Evolutionary conservation across 2,329 filamentous ascomycete species (phyloP), one percentile per base, ranked within the genome.

Genomic region (Colletotrichum truncatum): DNA sequence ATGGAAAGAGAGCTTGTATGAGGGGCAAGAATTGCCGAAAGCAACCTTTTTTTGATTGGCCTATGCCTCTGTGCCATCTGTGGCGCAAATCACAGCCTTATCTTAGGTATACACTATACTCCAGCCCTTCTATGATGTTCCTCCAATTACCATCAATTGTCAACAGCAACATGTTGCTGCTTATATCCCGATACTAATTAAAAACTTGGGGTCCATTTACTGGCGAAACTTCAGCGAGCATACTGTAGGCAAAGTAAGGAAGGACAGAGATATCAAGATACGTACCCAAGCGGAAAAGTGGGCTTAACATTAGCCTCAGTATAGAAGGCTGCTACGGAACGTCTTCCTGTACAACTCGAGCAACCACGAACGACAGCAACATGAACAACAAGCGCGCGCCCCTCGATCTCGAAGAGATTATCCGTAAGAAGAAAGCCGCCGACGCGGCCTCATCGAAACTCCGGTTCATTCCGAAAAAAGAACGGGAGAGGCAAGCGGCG

Each of bases 371-470:
- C 36, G 34, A 49, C 14, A n/a, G n/a, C 28, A 14, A 55, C 12
- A 66, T 54, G 34, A 63, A 26, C 14, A 39, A 30, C 55, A 61
- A 54, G 11, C 43, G 41, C 67, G 73, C 74, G 6, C 92, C 92
- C 8, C 82, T 97, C 49, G 94, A 93, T 74, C 90, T 97, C 61
- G 94, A 97, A 77, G 92, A 97, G 71, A 86, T 97, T 4, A 80
- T 97, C 21, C 88, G 89, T 70, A 91, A 94, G 80, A 97, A 97
- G 84, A 93, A 92, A 74, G 93, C 93, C 67, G 91, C 92, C 26
- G 93, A 96, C 78, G 92, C 91, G 34, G 93, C 91, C 14, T 91
- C 93, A 9, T 87, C 93, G 59, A 97, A 96, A 84, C 94, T 94
- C 5, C 94, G 93, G 76, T 97, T 97, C 75, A 82, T 97, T 21